Base-by-base conservation (phyloP, 2,329 filamentous ascomycete species). In the Cryoendolithus antarcticus region DNA sequence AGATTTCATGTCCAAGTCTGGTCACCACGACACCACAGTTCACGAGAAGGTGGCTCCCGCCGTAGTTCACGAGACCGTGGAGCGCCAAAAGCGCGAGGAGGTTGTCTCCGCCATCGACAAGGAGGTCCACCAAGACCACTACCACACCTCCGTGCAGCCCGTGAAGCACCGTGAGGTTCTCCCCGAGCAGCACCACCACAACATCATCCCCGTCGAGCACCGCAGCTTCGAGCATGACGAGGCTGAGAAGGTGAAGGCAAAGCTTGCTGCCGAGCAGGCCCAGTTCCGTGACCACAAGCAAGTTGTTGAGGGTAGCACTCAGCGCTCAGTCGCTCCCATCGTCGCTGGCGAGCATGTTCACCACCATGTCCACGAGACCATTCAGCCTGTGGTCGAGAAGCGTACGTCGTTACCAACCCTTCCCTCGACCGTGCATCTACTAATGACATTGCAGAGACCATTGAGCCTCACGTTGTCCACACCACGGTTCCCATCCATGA, bases 251-350 rank as follows among this genome's bases (percentile, higher is more conserved):
- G 64, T 71, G 10, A 61, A 66, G 36, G 50, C 58, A 3, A 62
- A 62, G 3, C 34, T 73, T 63, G 33, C 82, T 81, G 30, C 91
- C 91, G 44, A 98, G 72, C 28, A 71, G 69, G 39, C 69, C 70
- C 28, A 98, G 74, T 45, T 80, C 78, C 44, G 67, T 66, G 43
- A 93, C 74, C 11, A 96, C 86, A 46, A 80, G 77, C 44, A 79
- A 75, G 21, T 83, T 82, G 32, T 86, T 80, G 48, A 91, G 74
- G 13, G 89, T 6, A 60, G 64, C 21, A 66, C 70, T 48, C 75
- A 67, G 21, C 62, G 64, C 42, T 61, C 62, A 13, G 61, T 62
- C 6, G 65, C 62, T 3, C 67, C 72, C 4, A 60, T 65, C 3
- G 61, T 79, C 33, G 66, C 67, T 29, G 75, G 74, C 38, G 75